Evolutionary conservation across 352 stramenopile genomes (phyloP), one percentile per base, ranked within the genome.

Genomic region (Bremia lactucae): DNA sequence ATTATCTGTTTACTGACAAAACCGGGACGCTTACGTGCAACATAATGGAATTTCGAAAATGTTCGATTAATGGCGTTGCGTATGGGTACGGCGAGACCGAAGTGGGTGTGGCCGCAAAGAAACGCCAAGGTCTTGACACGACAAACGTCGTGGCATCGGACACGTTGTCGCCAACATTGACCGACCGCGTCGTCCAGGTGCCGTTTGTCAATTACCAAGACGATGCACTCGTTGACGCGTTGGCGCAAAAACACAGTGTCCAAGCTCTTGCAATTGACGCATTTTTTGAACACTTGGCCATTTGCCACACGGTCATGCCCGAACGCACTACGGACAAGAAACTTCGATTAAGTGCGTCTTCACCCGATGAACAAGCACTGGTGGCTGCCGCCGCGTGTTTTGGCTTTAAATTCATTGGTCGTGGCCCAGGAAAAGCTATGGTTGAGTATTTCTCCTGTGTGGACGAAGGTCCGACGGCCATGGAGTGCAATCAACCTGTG

Each of bases 291-390:
- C 76, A 93, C 55, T 52, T 96, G 20, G 58, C 83, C 3, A 68
- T 96, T 9, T 97, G 90, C 58, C 92, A 99, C 65, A 98, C 95
- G 4, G 95, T 99, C 22, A 97, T 99, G 58, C 93, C 97, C 0
- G 96, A 99, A 61, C 89, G 84, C 9, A 80, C 95, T 22, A 41
- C 91, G 0, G 91, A 96, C 34, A 82, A 79, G 3, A 78, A 54
- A 46, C 52, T 95, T 3, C 68, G 77, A 1, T 73, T 96, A 46
- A 95, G 88, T 46, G 87, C 91, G 1, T 96, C 91, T 35, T 96
- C 85, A 25, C 86, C 84, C 0, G 86, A 96, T 54, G 86, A 96
- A 25, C 80, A 95, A 50, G 84, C 85, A 14, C 54, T 96, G 3
- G 86, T 96, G 5, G 77, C 72, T 9, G 83, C 75, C 0, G 84